phyloP scores from a whole-genome alignment of 2,329 filamentous ascomycete genomes.

The Pyricularia pennisetigena region DNA sequence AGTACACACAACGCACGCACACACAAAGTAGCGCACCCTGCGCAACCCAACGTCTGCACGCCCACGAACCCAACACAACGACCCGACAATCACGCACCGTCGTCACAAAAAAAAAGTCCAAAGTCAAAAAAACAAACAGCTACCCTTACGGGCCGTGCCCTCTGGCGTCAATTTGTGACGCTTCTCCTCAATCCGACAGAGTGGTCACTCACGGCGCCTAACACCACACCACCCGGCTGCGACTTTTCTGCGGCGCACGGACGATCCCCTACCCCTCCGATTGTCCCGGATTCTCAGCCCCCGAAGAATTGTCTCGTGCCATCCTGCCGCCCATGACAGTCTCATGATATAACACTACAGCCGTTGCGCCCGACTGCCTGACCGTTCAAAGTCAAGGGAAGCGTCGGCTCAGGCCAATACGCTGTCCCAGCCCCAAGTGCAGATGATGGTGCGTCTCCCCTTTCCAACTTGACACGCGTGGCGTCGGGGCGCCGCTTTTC shows the following conservation, averaged over 20 bases:
- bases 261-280: neutral
- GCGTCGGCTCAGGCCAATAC: slow-evolving; percentile 9
- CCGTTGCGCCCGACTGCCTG: neutral
- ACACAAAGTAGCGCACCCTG: neutral
- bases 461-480: neutral
- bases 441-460: slow-evolving; percentile 13
- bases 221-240: neutral
- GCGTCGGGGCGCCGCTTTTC: neutral
- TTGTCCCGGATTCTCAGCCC: neutral
- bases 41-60: neutral
- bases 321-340: slow-evolving; percentile 2
- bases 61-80: neutral
- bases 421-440: slow-evolving; percentile 8
- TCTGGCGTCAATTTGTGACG: neutral
- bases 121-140: neutral
- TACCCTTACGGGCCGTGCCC: neutral
- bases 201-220: neutral
- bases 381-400: slow-evolving; percentile 3
- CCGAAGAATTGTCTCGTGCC: neutral
- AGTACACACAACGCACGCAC: neutral
- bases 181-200: neutral
- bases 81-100: neutral
- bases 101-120: neutral
- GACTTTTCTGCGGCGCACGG: neutral
- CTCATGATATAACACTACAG: neutral